Evolutionary conservation across 805 yeast species (phyloP), one percentile per base, ranked within the genome.

Genomic region (Spathaspora girioi): DNA sequence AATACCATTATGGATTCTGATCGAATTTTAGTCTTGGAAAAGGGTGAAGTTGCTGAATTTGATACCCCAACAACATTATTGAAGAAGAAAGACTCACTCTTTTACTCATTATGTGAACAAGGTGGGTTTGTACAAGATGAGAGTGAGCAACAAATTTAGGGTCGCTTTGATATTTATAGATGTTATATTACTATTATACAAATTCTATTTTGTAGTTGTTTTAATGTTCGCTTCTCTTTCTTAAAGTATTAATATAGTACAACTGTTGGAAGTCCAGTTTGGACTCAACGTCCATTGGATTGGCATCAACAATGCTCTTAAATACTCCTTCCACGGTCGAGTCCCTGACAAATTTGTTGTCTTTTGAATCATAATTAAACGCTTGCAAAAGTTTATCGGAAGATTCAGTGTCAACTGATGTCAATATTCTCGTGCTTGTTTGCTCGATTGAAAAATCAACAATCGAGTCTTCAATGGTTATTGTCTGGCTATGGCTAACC

Each of bases 1-100:
- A 86, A 88, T 65, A 88, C 96, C 2, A 87, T 88, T 56, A 79
- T 88, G 77, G 94, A 87, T 60, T 84, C 89, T 52, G 96, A 88
- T 64, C 73, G 82, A 54, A 87, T 88, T 45, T 76, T 88, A 52
- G 94, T 87, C 1, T 73, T 88, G 57, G 94, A 88, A 56, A 77
- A 82, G 54, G 96, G 96, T 54, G 71, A 75, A 57, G 85, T 88
- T 42, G 84, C 83, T 9, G 96, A 88, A 63, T 87, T 87, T 64
- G 96, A 87, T 60, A 70, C 85, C 0, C 94, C 96, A 2, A 75
- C 66, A 27, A 80, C 79, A 46, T 76, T 93, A 57, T 75, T 93
- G 62, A 78, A 83, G 58, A 77, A 85, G 55, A 77, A 77, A 58
- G 80, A 81, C 9, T 84, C 94, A 3, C 67, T 87, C 57, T 93